Evolutionary conservation across 257 asterid species (phyloP).

Genomic region (Linderniella brevidens): DNA sequence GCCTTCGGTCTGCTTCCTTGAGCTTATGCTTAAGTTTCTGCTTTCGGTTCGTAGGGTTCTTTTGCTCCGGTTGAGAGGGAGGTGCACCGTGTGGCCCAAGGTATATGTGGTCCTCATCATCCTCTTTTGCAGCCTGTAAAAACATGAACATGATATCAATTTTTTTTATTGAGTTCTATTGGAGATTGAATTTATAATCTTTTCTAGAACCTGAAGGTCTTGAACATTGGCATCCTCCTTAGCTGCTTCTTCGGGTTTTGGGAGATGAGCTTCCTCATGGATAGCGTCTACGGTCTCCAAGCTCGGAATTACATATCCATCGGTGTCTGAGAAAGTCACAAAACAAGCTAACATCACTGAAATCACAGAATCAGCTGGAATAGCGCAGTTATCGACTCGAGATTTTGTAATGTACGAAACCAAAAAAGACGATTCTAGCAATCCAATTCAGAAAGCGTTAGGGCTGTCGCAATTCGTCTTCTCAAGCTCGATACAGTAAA

Average conservation of each 20-base stretch:
- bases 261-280: slow-evolving; percentile 15
- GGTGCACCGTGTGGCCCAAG: slow-evolving; percentile 98
- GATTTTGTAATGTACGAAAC: too few species aligned
- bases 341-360: not conserved
- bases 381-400: not conserved
- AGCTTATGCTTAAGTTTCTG: slow-evolving; percentile 68
- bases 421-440: too few species aligned
- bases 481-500: too few species aligned
- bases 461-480: too few species aligned
- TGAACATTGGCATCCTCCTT: slow-evolving; percentile 13
- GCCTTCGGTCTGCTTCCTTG: slow-evolving; percentile 57
- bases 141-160: slow-evolving; percentile 1
- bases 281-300: slow-evolving; percentile 45
- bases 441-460: too few species aligned
- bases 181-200: not conserved
- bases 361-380: too few species aligned
- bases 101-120: slow-evolving; percentile 64
- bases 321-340: slow-evolving; percentile 36
- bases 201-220: slow-evolving; percentile 22
- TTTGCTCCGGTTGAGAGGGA: slow-evolving; percentile 58
- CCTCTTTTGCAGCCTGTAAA: slow-evolving; percentile 16
- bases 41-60: slow-evolving; percentile 33
- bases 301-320: slow-evolving; percentile 86
- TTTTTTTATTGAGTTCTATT: slow-evolving; percentile 3
- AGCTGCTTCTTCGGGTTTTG: slow-evolving; percentile 33